Conservation (phyloP, 805 yeast genomes). For the Candida methanosorbosa region DNA sequence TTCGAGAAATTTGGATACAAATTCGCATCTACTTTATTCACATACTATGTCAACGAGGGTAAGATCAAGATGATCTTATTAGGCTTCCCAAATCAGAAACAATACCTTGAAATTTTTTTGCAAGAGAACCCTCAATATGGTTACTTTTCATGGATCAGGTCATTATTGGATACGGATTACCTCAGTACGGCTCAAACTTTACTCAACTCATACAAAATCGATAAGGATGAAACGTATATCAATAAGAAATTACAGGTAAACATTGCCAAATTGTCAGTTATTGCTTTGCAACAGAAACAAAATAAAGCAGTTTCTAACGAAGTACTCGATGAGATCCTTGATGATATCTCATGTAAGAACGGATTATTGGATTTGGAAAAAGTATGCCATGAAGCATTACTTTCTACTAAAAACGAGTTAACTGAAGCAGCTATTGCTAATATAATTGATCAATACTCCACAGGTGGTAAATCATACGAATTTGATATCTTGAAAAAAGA, state of each 20-base stretch:
- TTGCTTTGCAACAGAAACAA: conserved; percentile 29
- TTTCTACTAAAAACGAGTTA: not conserved
- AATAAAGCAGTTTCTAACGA: conserved; percentile 8
- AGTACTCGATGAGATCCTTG: conserved; percentile 20
- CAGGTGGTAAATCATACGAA: not conserved
- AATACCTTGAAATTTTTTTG: conserved; percentile 45
- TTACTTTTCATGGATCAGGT: conserved; percentile 65
- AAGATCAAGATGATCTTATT: conserved; percentile 46
- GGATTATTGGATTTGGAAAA: conserved; percentile 13
- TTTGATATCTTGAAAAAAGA: conserved; percentile 5
- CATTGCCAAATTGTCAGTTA: conserved; percentile 59
- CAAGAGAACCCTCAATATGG: conserved; percentile 32
- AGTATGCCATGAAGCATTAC: conserved; percentile 1
- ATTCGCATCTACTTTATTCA: conserved; percentile 61
- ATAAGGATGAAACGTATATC: conserved; percentile 31
- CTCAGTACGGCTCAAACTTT: conserved; percentile 41
- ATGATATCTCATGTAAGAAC: conserved; percentile 38
- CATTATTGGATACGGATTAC: conserved; percentile 44
- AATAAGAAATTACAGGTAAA: conserved; percentile 53
- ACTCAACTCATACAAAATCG: conserved; percentile 27
- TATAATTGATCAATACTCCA: not conserved
- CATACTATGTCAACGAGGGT: conserved; percentile 43
- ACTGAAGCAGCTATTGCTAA: not conserved
- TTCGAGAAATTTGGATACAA: conserved; percentile 55
- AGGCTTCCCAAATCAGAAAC: conserved; percentile 45